Evolutionary conservation across 208 protist species (phyloP), one percentile per base, ranked within the genome.

Genomic region (Crithidia sp.): DNA sequence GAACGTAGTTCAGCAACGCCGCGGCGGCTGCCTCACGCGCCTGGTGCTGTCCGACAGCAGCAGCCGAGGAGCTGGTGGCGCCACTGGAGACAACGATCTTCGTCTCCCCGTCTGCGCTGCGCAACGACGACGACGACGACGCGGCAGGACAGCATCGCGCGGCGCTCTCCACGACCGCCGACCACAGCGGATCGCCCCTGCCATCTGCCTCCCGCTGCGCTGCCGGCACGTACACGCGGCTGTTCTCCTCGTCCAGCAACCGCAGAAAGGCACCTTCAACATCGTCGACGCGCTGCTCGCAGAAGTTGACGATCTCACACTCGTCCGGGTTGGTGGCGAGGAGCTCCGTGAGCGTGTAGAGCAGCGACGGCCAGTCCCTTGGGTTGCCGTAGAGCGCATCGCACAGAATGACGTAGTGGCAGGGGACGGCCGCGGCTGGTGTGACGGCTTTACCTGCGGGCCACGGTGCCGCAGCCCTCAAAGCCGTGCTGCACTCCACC

Each of bases 321-420:
- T 49, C 69, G 8, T 67, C 64, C 3, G 87, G 85, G 62, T 91
- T 92, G 3, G 79, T 77, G 0, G 55, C 67, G 36, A 95, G 64
- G 2, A 97, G 76, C 74, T 95, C 87, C 2, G 81, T 82, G n/a
- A 97, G 83, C 2, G 90, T 95, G 76, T 91, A 95, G 47, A 97
- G 74, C 71, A 97, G 72, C 17, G 78, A 67, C 6, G 85, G 90
- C 91, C 93, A 97, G 70, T 94, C 87, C 60, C 83, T 85, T 36
- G 89, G 87, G 74, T 97, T 97, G 44, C 93, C 93, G 77, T 97
- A 97, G 36, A 97, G 84, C 3, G 93, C 93, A 71, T 97, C 93
- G 44, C 93, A 97, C 58, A 97, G 54, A 5, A 97, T 72, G 6
- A 94, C 85, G 71, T 88, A 84, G 62, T 79, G 74, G 44, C 69